Conservation (phyloP, 2,329 filamentous ascomycete species). For the Fusarium nygamai region DNA sequence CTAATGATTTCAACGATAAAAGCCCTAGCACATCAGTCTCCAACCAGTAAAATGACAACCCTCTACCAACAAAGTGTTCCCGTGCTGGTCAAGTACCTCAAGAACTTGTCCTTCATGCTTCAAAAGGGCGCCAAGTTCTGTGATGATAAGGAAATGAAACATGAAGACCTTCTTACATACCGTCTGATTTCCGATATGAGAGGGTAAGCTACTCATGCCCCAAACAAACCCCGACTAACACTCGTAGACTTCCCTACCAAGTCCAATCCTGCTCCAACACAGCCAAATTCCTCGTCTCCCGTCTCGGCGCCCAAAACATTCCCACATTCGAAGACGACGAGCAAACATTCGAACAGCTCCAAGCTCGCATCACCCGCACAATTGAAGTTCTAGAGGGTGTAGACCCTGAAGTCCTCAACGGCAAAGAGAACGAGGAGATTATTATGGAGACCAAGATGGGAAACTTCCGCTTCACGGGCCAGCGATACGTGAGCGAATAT, state of each 20-base stretch:
- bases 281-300: conserved; percentile 34
- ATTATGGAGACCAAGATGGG: conserved; percentile 40
- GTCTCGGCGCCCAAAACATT: conserved; percentile 26
- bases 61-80: conserved; percentile 41
- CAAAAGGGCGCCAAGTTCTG: conserved; percentile 32
- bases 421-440: conserved; percentile 38
- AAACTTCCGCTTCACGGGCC: conserved; percentile 43
- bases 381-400: conserved; percentile 45
- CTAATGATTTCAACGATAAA: fast-evolving
- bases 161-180: conserved; percentile 33
- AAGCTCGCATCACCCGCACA: conserved; percentile 41
- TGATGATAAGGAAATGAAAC: conserved; percentile 33
- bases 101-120: conserved; percentile 37
- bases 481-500: conserved; percentile 55
- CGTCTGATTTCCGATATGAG: conserved; percentile 37
- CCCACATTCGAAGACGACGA: conserved; percentile 40
- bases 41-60: conserved; percentile 27
- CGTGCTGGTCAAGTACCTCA: conserved; percentile 44
- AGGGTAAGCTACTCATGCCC: neutral
- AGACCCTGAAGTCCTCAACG: conserved; percentile 35
- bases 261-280: conserved; percentile 42
- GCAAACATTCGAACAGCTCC: conserved; percentile 45
- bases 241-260: conserved; percentile 32
- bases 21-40: fast-evolving
- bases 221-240: neutral